phyloP scores from a whole-genome alignment of 495 filamentous ascomycete species.

The Amphirosellinia nigrospora region DNA sequence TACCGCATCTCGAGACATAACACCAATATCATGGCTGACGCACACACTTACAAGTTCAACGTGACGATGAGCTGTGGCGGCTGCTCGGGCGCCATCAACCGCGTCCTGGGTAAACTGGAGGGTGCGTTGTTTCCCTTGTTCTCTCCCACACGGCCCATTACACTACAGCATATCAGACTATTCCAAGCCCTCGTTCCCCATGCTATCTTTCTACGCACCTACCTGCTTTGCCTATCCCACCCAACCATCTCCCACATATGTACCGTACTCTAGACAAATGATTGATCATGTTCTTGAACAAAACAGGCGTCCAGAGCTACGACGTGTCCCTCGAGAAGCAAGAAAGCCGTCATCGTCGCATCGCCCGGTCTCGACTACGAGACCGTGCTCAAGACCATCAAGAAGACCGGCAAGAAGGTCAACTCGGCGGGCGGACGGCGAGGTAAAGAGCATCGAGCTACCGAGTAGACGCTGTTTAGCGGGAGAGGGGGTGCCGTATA shows the following conservation, averaged over 20 bases:
- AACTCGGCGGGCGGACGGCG: conserved; percentile 66
- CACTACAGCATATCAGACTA: neutral
- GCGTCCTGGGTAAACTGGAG: conserved; percentile 94
- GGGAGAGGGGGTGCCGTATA: neutral
- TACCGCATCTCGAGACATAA: neutral
- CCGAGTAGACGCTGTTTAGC: conserved; percentile 19
- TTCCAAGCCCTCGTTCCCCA: neutral
- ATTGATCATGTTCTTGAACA: conserved; percentile 6
- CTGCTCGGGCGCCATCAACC: conserved; percentile 72
- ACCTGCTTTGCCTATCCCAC: neutral
- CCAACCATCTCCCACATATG: neutral
- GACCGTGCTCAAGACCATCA: conserved; percentile 83
- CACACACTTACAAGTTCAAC: conserved; percentile 69
- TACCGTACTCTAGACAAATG: neutral
- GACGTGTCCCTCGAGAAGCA: conserved; percentile 86
- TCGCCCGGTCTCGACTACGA: conserved; percentile 70
- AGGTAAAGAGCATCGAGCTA: conserved; percentile 54
- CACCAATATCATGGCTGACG: conserved; percentile 50
- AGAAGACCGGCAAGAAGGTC: conserved; percentile 95
- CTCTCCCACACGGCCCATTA: neutral
- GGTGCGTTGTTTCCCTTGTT: conserved; percentile 58
- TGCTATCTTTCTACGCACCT: neutral
- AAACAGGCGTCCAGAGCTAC: conserved; percentile 80
- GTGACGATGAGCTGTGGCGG: conserved; percentile 70
- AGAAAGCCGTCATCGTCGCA: conserved; percentile 73